These are phyloP conservation scores for Capsella bursapastoris DNA, from an alignment of 345 rosid species.

Conservation along the genomic window DNA sequence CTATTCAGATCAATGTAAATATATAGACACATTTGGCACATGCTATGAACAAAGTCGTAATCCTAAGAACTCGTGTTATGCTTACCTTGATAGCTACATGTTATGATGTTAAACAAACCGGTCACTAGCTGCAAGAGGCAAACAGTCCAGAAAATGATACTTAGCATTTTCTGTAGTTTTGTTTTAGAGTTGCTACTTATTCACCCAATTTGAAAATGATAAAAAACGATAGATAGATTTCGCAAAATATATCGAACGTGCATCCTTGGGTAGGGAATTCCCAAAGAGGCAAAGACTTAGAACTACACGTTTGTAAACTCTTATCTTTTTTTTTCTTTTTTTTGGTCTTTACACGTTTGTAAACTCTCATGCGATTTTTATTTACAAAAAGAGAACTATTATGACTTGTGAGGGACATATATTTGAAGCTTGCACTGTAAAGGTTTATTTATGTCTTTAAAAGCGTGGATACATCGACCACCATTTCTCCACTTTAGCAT, in stretches of 20 bases:
- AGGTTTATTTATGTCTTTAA: neutral
- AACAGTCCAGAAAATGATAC: neutral
- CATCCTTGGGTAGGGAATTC: neutral
- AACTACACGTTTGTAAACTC: neutral
- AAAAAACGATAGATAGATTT: neutral
- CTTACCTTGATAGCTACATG: neutral
- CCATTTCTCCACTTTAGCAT: neutral
- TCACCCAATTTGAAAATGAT: neutral
- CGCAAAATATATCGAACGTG: neutral
- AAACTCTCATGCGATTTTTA: neutral
- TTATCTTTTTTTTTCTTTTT: neutral
- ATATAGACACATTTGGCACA: neutral
- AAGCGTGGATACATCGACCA: neutral
- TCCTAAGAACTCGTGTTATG: neutral
- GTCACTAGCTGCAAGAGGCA: neutral
- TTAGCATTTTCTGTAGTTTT: too few species aligned
- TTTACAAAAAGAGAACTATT: neutral
- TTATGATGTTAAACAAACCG: neutral
- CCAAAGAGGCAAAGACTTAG: neutral
- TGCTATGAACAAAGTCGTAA: neutral
- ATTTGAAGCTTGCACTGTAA: neutral
- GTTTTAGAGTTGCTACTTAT: neutral
- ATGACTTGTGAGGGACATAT: neutral
- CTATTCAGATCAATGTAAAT: neutral
- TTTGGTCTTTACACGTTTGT: too few species aligned